Conservation (phyloP, 2,329 filamentous ascomycete species). For the Reticulascus tulasneorum region DNA sequence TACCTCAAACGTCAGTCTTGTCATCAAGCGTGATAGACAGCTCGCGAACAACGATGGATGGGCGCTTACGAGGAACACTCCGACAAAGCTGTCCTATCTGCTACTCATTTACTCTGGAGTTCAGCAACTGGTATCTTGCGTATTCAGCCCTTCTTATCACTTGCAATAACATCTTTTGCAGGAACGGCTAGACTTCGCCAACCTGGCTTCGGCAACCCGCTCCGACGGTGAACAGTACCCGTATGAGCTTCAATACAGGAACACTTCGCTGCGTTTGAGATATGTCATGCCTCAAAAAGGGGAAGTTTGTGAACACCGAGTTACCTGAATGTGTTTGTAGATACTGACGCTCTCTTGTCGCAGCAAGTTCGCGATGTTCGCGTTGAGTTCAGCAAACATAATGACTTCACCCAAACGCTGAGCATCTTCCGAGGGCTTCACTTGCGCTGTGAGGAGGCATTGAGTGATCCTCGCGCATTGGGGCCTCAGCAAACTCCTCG, state of each 20-base stretch:
- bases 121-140: neutral
- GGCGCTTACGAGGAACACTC: no score
- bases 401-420: neutral
- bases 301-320: slow-evolving; percentile 1
- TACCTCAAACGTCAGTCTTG: slow-evolving; percentile 1
- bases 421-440: neutral
- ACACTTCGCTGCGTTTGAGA: no score
- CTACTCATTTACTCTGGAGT: slow-evolving; percentile 1
- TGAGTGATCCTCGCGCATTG: neutral
- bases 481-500: neutral
- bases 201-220: no score
- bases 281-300: no score
- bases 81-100: no score
- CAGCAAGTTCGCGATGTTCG: neutral
- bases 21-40: neutral
- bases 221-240: no score
- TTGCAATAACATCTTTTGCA: neutral
- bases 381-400: slow-evolving; percentile 3
- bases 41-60: neutral
- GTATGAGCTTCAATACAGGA: no score
- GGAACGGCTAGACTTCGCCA: slow-evolving; percentile 3
- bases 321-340: no score
- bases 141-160: neutral
- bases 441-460: neutral
- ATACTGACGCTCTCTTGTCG: neutral